Conservation (phyloP, 805 yeast species). For the Pichia phayaonensis region DNA sequence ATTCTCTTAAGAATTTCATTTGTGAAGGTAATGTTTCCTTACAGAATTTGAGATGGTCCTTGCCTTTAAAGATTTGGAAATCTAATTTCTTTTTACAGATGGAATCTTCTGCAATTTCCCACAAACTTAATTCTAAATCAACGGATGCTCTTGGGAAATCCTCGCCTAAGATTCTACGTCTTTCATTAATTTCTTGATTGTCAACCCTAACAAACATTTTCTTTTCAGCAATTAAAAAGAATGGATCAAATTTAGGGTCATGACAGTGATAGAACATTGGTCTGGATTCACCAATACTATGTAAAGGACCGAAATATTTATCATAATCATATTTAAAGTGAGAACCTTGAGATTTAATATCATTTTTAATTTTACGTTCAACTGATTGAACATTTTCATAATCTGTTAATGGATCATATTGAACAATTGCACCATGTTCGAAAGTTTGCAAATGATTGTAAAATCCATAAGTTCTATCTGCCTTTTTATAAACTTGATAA, state of each 20-base stretch:
- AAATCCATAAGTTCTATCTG: conserved; percentile 23
- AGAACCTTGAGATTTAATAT: conserved; percentile 4
- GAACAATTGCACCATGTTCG: conserved; percentile 25
- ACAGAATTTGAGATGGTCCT: conserved; percentile 15
- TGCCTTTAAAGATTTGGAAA: conserved; percentile 15
- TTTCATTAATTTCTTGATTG: conserved; percentile 24
- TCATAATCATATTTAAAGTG: conserved; percentile 14
- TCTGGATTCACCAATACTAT: conserved; percentile 14
- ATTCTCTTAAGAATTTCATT: conserved; percentile 14
- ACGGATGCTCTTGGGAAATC: conserved; percentile 10
- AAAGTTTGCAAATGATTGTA: conserved; percentile 20
- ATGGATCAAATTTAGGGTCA: conserved; percentile 42
- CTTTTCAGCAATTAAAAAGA: conserved; percentile 25
- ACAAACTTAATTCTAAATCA: conserved; percentile 19
- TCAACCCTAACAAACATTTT: conserved; percentile 19
- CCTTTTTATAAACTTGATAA: conserved; percentile 39
- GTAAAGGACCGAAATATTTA: conserved; percentile 11
- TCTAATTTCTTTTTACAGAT: conserved; percentile 18
- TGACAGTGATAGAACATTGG: conserved; percentile 33
- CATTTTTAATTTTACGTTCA: conserved; percentile 4
- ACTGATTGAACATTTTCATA: conserved; percentile 10
- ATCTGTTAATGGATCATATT: conserved; percentile 24
- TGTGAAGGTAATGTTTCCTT: conserved; percentile 20
- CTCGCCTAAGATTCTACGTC: conserved; percentile 18
- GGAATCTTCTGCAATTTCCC: conserved; percentile 22